Conservation (phyloP, 148 eudicot species). For the Cornus suecica region DNA sequence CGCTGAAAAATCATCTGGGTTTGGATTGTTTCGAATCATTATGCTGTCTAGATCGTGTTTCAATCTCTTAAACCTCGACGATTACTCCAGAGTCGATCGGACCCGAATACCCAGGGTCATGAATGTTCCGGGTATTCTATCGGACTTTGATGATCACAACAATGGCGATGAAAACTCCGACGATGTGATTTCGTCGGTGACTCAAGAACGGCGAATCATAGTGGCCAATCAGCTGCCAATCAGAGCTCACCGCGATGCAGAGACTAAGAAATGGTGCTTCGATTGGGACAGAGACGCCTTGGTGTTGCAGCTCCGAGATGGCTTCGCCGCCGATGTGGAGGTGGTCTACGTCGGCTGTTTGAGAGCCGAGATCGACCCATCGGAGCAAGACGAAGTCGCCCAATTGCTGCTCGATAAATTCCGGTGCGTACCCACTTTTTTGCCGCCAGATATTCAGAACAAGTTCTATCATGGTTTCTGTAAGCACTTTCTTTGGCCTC, state of each 20-base stretch:
- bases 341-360: constrained; percentile 58
- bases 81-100: constrained; percentile 27
- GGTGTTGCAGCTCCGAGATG: constrained; percentile 57
- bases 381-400: constrained; percentile 62
- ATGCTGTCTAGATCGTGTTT: constrained; percentile 34
- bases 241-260: constrained; percentile 27
- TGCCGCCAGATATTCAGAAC: constrained; percentile 43
- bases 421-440: constrained; percentile 67
- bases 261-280: constrained; percentile 36
- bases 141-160: constrained; percentile 27
- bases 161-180: not conserved
- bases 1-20: not conserved
- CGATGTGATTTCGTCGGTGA: constrained; percentile 16
- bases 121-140: constrained; percentile 46
- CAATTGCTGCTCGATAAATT: constrained; percentile 41
- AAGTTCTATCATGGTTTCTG: constrained; percentile 81
- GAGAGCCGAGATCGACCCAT: constrained; percentile 37
- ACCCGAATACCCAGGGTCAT: constrained; percentile 41
- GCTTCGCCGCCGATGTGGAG: constrained; percentile 44
- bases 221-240: constrained; percentile 65
- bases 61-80: constrained; percentile 36
- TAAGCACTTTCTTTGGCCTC: constrained; percentile 80
- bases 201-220: constrained; percentile 31
- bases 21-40: not conserved
- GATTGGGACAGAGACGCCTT: constrained; percentile 59